Percentiles rank a stretch among this genome's conserved stretches.
Conservation (phyloP, 768 basidiomycete species). For the Sistotremastrum suecicum region DNA sequence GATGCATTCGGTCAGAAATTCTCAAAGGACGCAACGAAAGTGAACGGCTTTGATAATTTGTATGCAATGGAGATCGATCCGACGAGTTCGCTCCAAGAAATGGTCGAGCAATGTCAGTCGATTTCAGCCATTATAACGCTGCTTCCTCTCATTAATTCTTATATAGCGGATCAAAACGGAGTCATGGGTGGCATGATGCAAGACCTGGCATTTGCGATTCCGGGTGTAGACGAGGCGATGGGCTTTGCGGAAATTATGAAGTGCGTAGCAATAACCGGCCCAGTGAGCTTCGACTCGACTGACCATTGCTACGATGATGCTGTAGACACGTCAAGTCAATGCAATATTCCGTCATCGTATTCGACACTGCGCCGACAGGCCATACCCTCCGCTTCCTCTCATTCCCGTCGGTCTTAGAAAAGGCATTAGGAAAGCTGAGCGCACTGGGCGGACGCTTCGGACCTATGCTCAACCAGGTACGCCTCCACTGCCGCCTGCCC, state of each 20-base stretch:
- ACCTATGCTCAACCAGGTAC: conserved; percentile 84
- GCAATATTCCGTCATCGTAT: conserved; percentile 99
- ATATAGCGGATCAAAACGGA: conserved; percentile 66
- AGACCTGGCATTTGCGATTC: conserved; percentile 96
- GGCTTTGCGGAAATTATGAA: conserved; percentile 99
- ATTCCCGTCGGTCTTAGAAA: conserved; percentile 97
- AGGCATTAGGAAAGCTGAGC: conserved; percentile 90
- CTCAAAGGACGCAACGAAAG: conserved; percentile 95
- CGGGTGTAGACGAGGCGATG: conserved; percentile 99
- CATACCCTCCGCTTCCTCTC: conserved; percentile 97
- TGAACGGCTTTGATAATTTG: conserved; percentile 94
- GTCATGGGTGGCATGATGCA: conserved; percentile 99
- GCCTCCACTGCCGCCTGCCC: neutral
- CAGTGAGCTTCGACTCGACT: neutral
- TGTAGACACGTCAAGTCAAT: conserved; percentile 96
- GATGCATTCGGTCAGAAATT: conserved; percentile 99
- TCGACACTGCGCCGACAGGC: conserved; percentile 97
- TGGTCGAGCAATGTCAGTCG: conserved; percentile 86
- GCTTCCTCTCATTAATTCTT: neutral
- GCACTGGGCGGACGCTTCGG: conserved; percentile 90
- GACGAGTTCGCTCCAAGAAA: conserved; percentile 93
- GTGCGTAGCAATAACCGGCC: conserved; percentile 28
- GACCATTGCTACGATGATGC: neutral
- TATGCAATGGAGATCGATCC: conserved; percentile 99
- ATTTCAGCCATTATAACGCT: neutral